Conservation (phyloP, 2,329 filamentous ascomycete genomes). For the Talaromyces funiculosus region DNA sequence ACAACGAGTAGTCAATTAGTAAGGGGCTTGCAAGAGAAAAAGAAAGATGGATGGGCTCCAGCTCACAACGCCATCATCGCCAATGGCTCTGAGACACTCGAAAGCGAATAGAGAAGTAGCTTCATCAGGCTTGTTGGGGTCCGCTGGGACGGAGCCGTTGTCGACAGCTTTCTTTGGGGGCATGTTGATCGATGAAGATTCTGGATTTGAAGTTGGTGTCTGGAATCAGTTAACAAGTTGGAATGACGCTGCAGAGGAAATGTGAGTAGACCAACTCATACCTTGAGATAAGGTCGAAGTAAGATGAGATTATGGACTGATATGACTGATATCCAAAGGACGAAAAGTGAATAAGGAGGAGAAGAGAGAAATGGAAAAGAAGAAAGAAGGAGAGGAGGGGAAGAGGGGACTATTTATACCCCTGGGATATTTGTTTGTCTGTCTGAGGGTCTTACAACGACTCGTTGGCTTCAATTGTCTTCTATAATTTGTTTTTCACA, state of each 20-base stretch:
- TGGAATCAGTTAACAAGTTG: too few relatives aligned
- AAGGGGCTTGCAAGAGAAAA: neutral
- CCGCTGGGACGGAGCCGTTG: neutral
- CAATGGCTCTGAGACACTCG: slow-evolving; percentile 2
- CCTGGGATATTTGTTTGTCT: neutral
- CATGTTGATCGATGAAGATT: slow-evolving; percentile 1
- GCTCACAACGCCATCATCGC: neutral
- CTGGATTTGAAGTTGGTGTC: neutral
- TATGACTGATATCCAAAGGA: neutral
- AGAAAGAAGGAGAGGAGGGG: neutral
- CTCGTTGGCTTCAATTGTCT: neutral
- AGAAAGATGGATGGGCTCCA: neutral
- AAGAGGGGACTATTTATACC: neutral
- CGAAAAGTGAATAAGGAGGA: neutral
- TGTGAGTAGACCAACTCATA: neutral
- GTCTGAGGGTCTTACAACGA: neutral
- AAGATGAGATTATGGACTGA: neutral
- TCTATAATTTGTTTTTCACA: neutral
- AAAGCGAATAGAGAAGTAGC: neutral
- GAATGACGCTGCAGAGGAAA: too few relatives aligned
- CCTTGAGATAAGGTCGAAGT: neutral
- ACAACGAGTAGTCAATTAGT: neutral
- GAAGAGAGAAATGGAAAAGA: neutral
- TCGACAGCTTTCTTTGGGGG: slow-evolving; percentile 9
- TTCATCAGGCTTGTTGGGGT: slow-evolving; percentile 3